phyloP scores from a whole-genome alignment of 2,329 filamentous ascomycete species.

The Zasmidium cellare region DNA sequence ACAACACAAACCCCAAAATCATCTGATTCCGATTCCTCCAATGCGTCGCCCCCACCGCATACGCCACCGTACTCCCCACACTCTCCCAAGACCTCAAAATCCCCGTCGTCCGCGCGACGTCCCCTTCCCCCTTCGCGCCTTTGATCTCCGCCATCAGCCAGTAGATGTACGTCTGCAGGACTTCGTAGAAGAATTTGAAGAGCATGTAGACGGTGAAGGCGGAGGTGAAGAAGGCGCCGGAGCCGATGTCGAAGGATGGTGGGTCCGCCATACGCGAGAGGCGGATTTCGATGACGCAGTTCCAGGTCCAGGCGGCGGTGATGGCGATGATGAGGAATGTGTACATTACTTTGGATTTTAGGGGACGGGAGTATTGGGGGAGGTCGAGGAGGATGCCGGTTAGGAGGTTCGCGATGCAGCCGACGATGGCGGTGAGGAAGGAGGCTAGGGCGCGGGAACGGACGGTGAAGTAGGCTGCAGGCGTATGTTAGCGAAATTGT shows the following conservation, averaged over 20 bases:
- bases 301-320: conserved; percentile 20
- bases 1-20: conserved; percentile 33
- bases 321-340: conserved; percentile 12
- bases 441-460: conserved; percentile 46
- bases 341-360: conserved; percentile 18
- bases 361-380: conserved; percentile 5
- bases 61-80: conserved; percentile 36
- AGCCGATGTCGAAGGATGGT: conserved; percentile 17
- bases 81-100: conserved; percentile 37
- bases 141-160: conserved; percentile 30
- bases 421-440: conserved; percentile 44
- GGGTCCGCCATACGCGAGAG: conserved; percentile 4
- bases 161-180: conserved; percentile 27
- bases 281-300: conserved; percentile 12
- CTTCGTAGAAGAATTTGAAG: conserved; percentile 30
- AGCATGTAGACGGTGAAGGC: conserved; percentile 24
- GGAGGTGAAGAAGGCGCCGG: conserved; percentile 17
- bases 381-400: conserved; percentile 20
- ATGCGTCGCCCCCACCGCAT: conserved; percentile 34
- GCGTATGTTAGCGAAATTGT: neutral
- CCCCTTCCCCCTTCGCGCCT: conserved; percentile 32
- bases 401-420: conserved; percentile 4
- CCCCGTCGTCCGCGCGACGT: conserved; percentile 34
- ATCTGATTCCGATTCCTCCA: conserved; percentile 35
- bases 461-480: conserved; percentile 45